Conservation (phyloP, 208 protist species). For the Acanthamoeba divionensis region DNA sequence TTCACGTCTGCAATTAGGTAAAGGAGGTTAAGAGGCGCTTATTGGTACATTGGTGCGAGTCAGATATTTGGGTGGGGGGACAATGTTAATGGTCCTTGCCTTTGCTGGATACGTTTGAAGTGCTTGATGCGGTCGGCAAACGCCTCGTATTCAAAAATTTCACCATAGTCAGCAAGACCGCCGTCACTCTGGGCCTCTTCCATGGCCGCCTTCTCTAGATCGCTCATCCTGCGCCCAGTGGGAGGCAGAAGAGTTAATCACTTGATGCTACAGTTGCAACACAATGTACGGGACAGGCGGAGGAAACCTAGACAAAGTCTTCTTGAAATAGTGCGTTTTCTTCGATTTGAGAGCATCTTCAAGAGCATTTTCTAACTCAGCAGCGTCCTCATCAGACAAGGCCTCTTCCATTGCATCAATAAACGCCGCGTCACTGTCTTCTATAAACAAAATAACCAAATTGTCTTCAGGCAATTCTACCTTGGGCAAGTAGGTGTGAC, state of each 20-base stretch:
- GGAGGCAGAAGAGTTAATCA: too few species aligned
- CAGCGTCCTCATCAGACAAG: not conserved
- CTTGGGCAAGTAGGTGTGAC: too few species aligned
- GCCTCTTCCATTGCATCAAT: not conserved
- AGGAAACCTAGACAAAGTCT: too few species aligned
- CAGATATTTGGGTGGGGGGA: not conserved
- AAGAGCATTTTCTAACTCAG: not conserved
- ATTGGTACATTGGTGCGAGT: not conserved
- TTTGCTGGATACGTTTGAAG: constrained; percentile 20
- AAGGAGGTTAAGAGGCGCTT: not conserved
- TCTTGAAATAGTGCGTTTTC: too few species aligned
- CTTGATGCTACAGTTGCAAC: too few species aligned
- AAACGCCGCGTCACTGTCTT: too few species aligned
- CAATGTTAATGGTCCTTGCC: not conserved
- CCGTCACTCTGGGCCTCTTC: not conserved
- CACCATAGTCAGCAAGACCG: not conserved
- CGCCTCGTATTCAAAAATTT: not conserved
- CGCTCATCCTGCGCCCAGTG: not conserved
- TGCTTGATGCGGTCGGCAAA: not conserved
- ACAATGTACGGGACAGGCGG: too few species aligned
- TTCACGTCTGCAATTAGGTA: not conserved
- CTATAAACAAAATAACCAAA: too few species aligned
- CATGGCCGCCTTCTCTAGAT: not conserved
- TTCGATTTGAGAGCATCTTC: not conserved
- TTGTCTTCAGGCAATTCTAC: too few species aligned